A percentile compares a stretch with the other conserved stretches of the same genome.
phyloP scores from a whole-genome alignment of 176 grass and related monocot species.

The Oryza longistaminata region DNA sequence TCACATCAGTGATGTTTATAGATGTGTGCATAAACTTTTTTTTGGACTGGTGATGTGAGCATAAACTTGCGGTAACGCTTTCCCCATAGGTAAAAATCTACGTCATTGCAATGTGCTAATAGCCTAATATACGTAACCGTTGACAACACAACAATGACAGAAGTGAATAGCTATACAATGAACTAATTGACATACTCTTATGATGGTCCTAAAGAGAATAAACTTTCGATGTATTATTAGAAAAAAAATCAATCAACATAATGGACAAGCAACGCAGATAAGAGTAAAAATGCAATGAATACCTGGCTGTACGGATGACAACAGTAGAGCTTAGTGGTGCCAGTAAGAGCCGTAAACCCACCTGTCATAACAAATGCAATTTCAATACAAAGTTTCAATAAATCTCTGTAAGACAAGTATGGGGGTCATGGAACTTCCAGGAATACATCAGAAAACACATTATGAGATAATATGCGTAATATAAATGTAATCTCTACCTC shows the following conservation, averaged over 20 bases:
- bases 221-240: neutral
- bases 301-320: constrained; percentile 57
- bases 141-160: neutral
- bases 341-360: constrained; percentile 56
- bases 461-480: neutral
- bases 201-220: neutral
- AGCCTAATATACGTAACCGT: neutral
- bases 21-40: constrained; percentile 1
- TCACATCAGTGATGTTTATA: neutral
- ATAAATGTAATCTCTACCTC: neutral
- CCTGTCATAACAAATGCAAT: constrained; percentile 22
- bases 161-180: neutral
- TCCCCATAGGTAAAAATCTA: constrained; percentile 9
- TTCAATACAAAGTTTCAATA: constrained; percentile 13
- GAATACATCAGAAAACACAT: constrained; percentile 9
- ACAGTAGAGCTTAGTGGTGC: constrained; percentile 48
- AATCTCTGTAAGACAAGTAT: neutral
- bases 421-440: neutral
- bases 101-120: neutral
- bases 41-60: no score
- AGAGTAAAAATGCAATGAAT: neutral
- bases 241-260: neutral
- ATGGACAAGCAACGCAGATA: neutral
- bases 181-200: neutral
- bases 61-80: constrained; percentile 7